phyloP scores from a whole-genome alignment of 2,329 filamentous ascomycete species.

The Grosmannia clavigera region DNA sequence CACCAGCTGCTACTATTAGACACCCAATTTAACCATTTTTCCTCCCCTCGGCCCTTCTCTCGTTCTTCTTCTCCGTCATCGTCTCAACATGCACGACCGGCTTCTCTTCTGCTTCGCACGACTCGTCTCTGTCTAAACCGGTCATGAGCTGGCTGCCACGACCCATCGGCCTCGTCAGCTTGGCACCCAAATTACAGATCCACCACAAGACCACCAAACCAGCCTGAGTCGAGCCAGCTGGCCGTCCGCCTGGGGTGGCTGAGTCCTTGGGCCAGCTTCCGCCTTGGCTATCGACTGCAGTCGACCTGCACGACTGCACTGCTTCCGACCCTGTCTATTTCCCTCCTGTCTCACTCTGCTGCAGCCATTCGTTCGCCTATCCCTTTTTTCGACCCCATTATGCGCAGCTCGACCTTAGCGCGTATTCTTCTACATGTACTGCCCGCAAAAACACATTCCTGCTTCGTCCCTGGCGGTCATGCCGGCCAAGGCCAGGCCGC shows the following conservation, averaged over 20 bases:
- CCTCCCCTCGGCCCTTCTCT: background rate
- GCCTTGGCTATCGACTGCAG: background rate
- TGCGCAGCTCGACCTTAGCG: background rate
- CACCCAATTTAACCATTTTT: background rate
- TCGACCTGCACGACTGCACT: background rate
- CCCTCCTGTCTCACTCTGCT: background rate
- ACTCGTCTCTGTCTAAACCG: background rate
- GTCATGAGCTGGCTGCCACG: background rate
- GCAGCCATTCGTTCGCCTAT: background rate
- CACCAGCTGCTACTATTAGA: background rate
- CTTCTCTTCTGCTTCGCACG: background rate
- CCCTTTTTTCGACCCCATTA: background rate
- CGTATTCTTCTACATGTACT: background rate
- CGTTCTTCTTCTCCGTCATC: background rate
- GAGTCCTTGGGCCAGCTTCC: too few species aligned
- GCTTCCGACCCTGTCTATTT: background rate
- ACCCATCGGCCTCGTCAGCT: background rate
- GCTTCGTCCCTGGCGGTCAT: background rate
- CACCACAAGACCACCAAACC: background rate
- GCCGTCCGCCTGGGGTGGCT: too few species aligned
- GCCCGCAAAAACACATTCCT: background rate
- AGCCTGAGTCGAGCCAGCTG: background rate
- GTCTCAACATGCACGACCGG: background rate
- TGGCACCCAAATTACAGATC: background rate
- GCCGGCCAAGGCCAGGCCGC: background rate